Base-by-base conservation (phyloP, 371 early-diverging fungal genomes). In the Choanephora cucurbitarum region DNA sequence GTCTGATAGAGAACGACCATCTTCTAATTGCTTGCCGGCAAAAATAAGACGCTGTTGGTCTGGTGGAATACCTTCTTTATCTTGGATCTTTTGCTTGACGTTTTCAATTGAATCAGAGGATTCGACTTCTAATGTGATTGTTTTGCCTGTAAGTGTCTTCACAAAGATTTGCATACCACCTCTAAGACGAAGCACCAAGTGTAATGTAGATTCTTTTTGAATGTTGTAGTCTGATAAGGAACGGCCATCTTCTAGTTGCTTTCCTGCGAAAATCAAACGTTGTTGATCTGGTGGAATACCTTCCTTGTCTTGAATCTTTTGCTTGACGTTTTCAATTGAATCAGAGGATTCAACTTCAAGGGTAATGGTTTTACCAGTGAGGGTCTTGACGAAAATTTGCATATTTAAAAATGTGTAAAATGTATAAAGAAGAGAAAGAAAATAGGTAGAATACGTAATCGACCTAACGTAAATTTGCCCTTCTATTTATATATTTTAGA, bases 31-130 rank as follows among this genome's bases (percentile, higher is more conserved):
- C 85, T 96, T 97, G 58, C 95, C 98, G 72, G 97, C 95, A 75
- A 98, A 97, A 72, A 98, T 98, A 52, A 97, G 85, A 61, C 97
- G 94, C 82, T 97, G 98, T 84, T 98, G 99, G 78, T 97, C 97
- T 57, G 97, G 97, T 54, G 97, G 53, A 5, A 53, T 53, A 44
- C 53, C 53, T 53, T 53, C 53, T 21, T 53, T 53, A 21, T 53
- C 53, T 22, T 53, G 53, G 1, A 53, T 53, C 53, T 53, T 53
- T 19, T 42, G 43, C 44, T 54, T 53, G 21, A 53, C 53, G 4
- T 53, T 53, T 3, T 53, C 53, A 34, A 53, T 53, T 0, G 19
- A 19, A 18, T 53, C 53, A 22, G 53, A 53, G 0, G 53, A 53
- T 18, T 79, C 78, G 13, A 85, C 83, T 54, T 83, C 83, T 9